Evolutionary conservation across 2,329 filamentous ascomycete species (phyloP), one percentile per base, ranked within the genome.

Genomic region (Penicillium sp.): DNA sequence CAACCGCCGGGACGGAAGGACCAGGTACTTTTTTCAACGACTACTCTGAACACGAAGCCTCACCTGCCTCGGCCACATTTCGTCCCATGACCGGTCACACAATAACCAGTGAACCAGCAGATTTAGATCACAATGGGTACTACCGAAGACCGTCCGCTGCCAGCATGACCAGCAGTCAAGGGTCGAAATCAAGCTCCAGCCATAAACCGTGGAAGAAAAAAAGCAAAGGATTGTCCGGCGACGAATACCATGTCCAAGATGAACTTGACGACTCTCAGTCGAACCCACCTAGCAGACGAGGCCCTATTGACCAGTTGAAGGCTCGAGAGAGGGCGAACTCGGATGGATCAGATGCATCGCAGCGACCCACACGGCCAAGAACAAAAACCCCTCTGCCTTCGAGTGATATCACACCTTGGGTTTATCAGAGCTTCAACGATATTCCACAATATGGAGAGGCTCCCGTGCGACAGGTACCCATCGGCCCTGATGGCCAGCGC

Each of bases 341-440:
- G 36, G 81, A 93, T 59, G 79, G 84, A 7, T 60, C 66, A 38
- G 67, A 90, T 48, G 77, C 76, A 31, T 94, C 90, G 37, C 88
- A 88, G 27, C 78, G 79, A 36, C 81, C 80, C 20, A 89, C 86
- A 18, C 78, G 87, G 52, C 87, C 90, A 33, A 79, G 85, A 35
- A 39, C 50, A 8, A 46, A 45, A 54, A 94, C 87, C n/a, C 89
- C 90, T 9, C 76, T 89, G 36, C 87, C 87, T 28, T 87, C 87
- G 9, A 93, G 87, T 58, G 91, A 97, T 67, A 89, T 98, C 42
- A 93, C 94, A 26, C 93, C 93, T n/a, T 98, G 95, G 77, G 77
- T 94, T 47, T 97, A 93, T 62, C 93, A 97, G 67, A 87, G 93
- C 62, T 78, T 78, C 51, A 80, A 87, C 71, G 86, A 90, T 60